Conservation (phyloP, 1,284 basidiomycete genomes). For the Peniophora sp. region DNA sequence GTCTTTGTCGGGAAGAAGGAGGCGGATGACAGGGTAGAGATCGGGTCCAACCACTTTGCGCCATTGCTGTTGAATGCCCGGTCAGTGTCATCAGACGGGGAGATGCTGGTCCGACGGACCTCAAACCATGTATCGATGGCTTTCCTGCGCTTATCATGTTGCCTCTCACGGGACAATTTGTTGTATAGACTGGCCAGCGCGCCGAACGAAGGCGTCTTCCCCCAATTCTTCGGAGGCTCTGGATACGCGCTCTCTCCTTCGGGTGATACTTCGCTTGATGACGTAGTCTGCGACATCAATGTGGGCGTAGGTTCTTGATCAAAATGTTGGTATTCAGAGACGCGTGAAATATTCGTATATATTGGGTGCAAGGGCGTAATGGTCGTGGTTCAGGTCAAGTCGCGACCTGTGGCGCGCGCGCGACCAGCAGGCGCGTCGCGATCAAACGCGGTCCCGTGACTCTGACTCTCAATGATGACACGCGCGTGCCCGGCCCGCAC, state of each 20-base stretch:
- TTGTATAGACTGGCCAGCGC: conserved; percentile 62
- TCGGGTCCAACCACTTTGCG: conserved; percentile 65
- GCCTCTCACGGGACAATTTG: conserved; percentile 59
- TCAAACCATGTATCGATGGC: conserved; percentile 65
- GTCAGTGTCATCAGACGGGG: conserved; percentile 4
- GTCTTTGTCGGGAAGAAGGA: conserved; percentile 85
- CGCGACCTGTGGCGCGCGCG: neutral
- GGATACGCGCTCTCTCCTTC: conserved; percentile 25
- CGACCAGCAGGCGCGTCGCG: no score
- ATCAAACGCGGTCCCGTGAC: conserved; percentile 4
- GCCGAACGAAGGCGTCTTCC: conserved; percentile 58
- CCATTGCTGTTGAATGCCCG: conserved; percentile 54
- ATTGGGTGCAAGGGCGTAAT: neutral
- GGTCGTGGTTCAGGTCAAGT: neutral
- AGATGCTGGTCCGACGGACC: conserved; percentile 27
- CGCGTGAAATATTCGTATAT: no score
- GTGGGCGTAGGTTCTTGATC: conserved; percentile 52
- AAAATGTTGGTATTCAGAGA: neutral
- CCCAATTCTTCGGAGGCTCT: conserved; percentile 51
- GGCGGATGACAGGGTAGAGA: conserved; percentile 66
- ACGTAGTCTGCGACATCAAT: conserved; percentile 27
- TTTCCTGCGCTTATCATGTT: conserved; percentile 59
- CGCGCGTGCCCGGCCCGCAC: no score
- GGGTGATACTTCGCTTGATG: conserved; percentile 18
- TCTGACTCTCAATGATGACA: neutral